A percentile compares a stretch with the other conserved stretches of the same genome.
Evolutionary conservation across 1,139 yeast genomes (phyloP).

Genomic region (Geotrichum citri-aurantii): DNA sequence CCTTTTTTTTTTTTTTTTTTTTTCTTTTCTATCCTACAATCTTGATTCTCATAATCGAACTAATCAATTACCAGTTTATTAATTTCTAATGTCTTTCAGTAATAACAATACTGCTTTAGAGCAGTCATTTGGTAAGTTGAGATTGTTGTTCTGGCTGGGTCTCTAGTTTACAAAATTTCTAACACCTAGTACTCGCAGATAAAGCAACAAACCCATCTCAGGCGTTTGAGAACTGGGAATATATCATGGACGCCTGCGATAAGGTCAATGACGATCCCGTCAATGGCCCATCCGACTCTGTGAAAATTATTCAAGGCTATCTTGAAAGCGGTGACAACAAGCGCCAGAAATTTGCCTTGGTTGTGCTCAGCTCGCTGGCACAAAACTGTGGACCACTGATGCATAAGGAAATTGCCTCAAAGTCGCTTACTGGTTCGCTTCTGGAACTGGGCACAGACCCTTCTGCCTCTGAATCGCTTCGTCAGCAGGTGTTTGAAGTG

Average conservation of each 20-base stretch:
- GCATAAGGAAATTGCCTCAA: slow-evolving; percentile 75
- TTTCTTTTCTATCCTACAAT: background rate
- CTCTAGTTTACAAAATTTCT: no score
- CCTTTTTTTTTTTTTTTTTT: background rate
- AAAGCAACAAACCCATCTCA: slow-evolving; percentile 85
- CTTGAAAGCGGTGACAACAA: slow-evolving; percentile 69
- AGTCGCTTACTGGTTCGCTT: slow-evolving; percentile 55
- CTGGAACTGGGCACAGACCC: slow-evolving; percentile 51
- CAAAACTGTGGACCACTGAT: slow-evolving; percentile 91
- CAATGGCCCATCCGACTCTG: slow-evolving; percentile 49
- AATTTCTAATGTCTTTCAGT: background rate
- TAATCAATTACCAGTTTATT: background rate
- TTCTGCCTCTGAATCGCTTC: slow-evolving; percentile 61
- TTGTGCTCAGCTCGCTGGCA: slow-evolving; percentile 70
- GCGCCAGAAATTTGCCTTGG: slow-evolving; percentile 64
- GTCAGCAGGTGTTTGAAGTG: slow-evolving; percentile 58
- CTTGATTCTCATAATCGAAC: background rate
- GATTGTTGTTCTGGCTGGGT: no score
- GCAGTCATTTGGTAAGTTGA: slow-evolving; percentile 6
- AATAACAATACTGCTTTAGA: background rate
- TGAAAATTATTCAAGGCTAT: slow-evolving; percentile 47
- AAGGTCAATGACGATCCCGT: slow-evolving; percentile 70
- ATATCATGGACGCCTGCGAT: slow-evolving; percentile 78
- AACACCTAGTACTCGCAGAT: no score
- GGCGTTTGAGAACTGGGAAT: slow-evolving; percentile 81